phyloP scores from a whole-genome alignment of 1,284 basidiomycete genomes.

The Wallemia ichthyophaga region DNA sequence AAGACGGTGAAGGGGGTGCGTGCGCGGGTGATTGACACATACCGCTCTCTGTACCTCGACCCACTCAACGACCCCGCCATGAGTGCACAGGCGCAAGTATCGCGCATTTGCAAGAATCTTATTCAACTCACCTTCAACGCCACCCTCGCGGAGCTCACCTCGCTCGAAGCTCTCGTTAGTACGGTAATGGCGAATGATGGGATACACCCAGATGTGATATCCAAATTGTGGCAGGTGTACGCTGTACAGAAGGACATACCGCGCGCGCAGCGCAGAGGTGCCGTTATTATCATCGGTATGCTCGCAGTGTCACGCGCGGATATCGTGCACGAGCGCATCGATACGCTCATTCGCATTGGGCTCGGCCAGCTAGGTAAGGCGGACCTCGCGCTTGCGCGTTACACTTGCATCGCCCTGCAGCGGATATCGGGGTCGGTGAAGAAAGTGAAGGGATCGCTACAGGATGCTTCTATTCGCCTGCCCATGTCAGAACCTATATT shows the following conservation, averaged over 20 bases:
- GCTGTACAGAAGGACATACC: constrained; percentile 49
- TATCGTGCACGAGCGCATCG: constrained; percentile 63
- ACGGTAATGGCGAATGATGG: constrained; percentile 62
- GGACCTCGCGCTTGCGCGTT: constrained; percentile 66
- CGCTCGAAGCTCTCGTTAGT: constrained; percentile 80
- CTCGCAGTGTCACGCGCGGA: constrained; percentile 54
- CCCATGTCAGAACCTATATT: constrained; percentile 75
- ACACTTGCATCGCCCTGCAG: constrained; percentile 77
- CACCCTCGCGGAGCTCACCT: constrained; percentile 79
- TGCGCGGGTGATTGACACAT: constrained; percentile 63
- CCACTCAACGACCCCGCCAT: constrained; percentile 27
- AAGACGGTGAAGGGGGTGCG: constrained; percentile 70
- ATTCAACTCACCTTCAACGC: constrained; percentile 72
- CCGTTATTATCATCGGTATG: constrained; percentile 88
- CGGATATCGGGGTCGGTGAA: constrained; percentile 78
- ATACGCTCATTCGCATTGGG: constrained; percentile 61
- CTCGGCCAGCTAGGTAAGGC: constrained; percentile 55
- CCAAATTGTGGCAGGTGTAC: constrained; percentile 85
- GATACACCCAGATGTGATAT: constrained; percentile 54
- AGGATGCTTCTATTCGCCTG: constrained; percentile 57
- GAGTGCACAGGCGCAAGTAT: constrained; percentile 55
- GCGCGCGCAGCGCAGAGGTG: constrained; percentile 54
- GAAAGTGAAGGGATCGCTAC: constrained; percentile 81
- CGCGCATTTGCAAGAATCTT: constrained; percentile 91
- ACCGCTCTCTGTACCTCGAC: constrained; percentile 68